Base-by-base conservation (phyloP, 371 early-diverging fungal genomes). In the Mortierella sp. region DNA sequence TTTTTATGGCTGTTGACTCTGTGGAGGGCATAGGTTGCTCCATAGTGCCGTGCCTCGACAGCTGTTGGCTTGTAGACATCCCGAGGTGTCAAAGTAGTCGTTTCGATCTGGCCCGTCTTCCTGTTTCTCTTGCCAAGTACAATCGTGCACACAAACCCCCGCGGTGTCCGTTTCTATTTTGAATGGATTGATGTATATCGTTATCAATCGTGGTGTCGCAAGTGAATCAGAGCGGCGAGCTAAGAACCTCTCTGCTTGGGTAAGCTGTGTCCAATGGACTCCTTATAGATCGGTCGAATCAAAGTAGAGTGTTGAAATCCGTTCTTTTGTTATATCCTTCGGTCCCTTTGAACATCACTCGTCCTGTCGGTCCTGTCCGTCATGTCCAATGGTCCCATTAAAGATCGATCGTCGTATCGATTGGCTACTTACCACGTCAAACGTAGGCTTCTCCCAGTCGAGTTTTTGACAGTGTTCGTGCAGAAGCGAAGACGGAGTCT, bases 11-110 rank as follows among this genome's bases (percentile, higher is more conserved):
- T 94, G 63, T 89, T 90, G 70, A 96, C 87, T 64, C 95, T 90
- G 78, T 95, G 94, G n/a, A 97, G 88, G 9, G 92, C 93, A 87
- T 91, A 96, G 0, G 97, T 97, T 0, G 95, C 95, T 0, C 92
- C 94, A 65, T 91, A 79, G 72, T 96, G 96, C 45, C 94, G 90
- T 4, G 96, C 97, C 73, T 95, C 94, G 9, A 89, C 74, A 0
- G 94, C 88, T 0, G 92, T 90, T 10, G 89, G 86, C 43, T 85
- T 85, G 13, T 66, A 81, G n/a, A 89, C 78, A 19, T 83, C 81
- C 66, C 70, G 78, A 41, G 76, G 92, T 77, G 66, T 86, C 80
- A 67, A 92, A 19, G 66, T 88, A 0, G 93, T 85, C 1, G 87
- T 86, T 41, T 90, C 89, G 77, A 90, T 89, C 73, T 92, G 90